A percentile compares a stretch with the other conserved stretches of the same genome.
Evolutionary conservation across 768 basidiomycete genomes (phyloP).

Genomic region (Naganishia vishniacii): DNA sequence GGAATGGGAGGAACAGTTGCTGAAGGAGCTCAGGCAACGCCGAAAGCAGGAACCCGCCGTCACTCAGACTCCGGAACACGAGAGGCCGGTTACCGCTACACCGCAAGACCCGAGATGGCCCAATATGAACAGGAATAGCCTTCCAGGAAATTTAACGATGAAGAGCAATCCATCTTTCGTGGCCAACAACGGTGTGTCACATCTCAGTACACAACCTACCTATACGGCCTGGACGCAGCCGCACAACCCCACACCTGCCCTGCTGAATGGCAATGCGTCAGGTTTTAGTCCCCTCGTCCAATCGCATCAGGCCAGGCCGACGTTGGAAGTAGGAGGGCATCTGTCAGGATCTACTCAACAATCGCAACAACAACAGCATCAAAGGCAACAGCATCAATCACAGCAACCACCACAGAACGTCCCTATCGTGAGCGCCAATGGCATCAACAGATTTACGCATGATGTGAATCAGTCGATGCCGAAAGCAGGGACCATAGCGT

Average conservation of each 20-base stretch:
- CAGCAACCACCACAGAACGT: no score
- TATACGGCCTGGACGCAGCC: neutral
- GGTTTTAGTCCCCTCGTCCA: neutral
- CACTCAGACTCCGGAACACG: neutral
- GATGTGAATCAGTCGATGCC: no score
- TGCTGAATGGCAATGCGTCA: neutral
- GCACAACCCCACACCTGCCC: neutral
- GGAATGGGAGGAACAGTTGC: slow-evolving; percentile 17
- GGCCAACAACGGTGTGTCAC: neutral
- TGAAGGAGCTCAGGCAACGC: slow-evolving; percentile 7
- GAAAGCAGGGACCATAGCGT: no score
- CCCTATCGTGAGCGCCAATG: no score
- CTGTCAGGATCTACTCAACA: neutral
- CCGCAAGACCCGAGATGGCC: neutral
- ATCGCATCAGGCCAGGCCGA: neutral
- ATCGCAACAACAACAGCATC: neutral
- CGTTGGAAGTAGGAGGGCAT: neutral
- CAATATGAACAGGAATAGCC: neutral
- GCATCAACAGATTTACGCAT: no score
- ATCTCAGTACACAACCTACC: neutral
- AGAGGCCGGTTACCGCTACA: neutral
- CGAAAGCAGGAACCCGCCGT: neutral
- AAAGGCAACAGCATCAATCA: neutral
- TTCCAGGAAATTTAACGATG: neutral
- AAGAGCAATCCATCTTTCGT: neutral